Evolutionary conservation across 352 stramenopile genomes (phyloP).

Genomic region (Phytophthora tubulina): DNA sequence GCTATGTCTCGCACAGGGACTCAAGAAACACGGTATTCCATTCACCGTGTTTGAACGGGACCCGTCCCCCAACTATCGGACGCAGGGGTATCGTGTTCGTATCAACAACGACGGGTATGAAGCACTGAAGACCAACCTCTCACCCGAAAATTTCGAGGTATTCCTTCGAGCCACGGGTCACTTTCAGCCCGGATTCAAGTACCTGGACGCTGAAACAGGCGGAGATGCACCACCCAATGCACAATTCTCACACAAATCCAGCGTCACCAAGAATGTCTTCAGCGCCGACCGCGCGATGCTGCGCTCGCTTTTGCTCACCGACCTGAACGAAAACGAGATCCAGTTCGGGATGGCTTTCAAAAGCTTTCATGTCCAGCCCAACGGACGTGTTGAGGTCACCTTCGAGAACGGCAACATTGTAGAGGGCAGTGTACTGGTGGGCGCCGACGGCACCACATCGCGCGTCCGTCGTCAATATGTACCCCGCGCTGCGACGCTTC

Average conservation of each 20-base stretch:
- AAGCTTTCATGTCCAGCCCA: slow-evolving; percentile 49
- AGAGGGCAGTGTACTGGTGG: slow-evolving; percentile 60
- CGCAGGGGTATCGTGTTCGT: slow-evolving; percentile 67
- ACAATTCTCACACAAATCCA: slow-evolving; percentile 42
- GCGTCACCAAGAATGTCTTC: slow-evolving; percentile 48
- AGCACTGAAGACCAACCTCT: slow-evolving; percentile 60
- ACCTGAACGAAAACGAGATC: slow-evolving; percentile 61
- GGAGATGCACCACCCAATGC: slow-evolving; percentile 20
- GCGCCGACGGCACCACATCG: slow-evolving; percentile 68
- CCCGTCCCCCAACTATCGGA: slow-evolving; percentile 66
- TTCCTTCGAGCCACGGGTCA: slow-evolving; percentile 62
- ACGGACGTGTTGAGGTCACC: slow-evolving; percentile 55
- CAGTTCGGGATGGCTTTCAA: slow-evolving; percentile 71
- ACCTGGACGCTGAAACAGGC: slow-evolving; percentile 55
- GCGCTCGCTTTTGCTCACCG: slow-evolving; percentile 52
- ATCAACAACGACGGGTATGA: slow-evolving; percentile 73
- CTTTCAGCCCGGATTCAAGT: slow-evolving; percentile 61
- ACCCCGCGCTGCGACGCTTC: slow-evolving; percentile 48
- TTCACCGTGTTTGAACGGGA: slow-evolving; percentile 80
- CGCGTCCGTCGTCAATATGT: slow-evolving; percentile 70
- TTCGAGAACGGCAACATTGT: slow-evolving; percentile 65
- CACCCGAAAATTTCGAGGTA: slow-evolving; percentile 61
- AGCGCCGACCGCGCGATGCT: slow-evolving; percentile 61
- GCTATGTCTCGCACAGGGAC: slow-evolving; percentile 66
- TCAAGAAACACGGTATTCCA: slow-evolving; percentile 66